These are phyloP conservation scores for Globisporangium lucens DNA, from an alignment of 352 stramenopile genomes.

Conservation along the genomic window DNA sequence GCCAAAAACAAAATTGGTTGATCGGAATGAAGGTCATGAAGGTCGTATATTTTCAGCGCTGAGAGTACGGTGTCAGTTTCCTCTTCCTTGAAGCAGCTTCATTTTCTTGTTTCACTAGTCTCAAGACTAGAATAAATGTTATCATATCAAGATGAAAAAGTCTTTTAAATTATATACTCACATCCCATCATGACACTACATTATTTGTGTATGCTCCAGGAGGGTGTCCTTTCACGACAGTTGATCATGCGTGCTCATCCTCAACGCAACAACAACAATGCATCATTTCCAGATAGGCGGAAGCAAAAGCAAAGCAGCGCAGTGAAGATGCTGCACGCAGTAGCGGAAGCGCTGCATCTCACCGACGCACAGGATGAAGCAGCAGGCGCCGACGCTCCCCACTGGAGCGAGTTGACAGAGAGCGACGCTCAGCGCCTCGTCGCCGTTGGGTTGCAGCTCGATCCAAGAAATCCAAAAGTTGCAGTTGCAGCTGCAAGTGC, in stretches of 20 bases:
- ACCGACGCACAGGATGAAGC: neutral
- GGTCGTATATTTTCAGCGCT: slow-evolving; percentile 6
- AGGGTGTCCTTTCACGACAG: neutral
- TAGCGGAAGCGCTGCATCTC: slow-evolving; percentile 4
- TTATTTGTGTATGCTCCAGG: neutral
- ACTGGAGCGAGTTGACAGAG: slow-evolving; percentile 9
- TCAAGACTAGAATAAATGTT: neutral
- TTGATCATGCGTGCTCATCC: neutral
- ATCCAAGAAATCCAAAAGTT: neutral
- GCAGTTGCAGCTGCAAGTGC: neutral
- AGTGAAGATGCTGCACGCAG: slow-evolving; percentile 8
- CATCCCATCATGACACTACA: neutral
- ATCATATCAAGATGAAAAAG: neutral
- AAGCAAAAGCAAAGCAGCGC: neutral
- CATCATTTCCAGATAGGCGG: neutral
- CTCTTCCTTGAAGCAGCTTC: neutral
- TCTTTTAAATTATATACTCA: neutral
- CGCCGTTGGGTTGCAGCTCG: neutral
- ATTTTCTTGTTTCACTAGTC: neutral
- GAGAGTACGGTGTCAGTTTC: neutral
- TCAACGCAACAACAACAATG: neutral
- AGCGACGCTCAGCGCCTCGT: slow-evolving; percentile 11
- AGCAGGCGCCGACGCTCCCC: neutral
- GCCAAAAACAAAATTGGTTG: slow-evolving; percentile 2
- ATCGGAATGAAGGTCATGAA: slow-evolving; percentile 6